Conservation (phyloP, 805 yeast genomes). For the Saccharomyces cerevisiae region DNA sequence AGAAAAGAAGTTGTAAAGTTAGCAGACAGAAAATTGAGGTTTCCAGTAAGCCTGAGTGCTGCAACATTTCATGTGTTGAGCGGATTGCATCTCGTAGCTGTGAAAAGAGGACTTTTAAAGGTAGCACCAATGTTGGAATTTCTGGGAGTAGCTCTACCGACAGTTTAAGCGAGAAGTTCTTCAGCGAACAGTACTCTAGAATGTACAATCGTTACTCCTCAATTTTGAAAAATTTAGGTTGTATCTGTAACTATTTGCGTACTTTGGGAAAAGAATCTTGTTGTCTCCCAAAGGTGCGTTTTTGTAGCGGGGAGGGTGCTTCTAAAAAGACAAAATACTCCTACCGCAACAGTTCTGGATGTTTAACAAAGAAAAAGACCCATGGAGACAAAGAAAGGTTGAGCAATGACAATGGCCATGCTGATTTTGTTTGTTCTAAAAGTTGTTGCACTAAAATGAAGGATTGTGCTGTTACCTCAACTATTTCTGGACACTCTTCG, state of each 20-base stretch:
- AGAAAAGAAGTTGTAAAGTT: neutral
- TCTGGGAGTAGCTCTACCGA: neutral
- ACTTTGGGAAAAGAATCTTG: neutral
- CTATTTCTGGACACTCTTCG: neutral
- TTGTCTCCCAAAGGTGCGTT: neutral
- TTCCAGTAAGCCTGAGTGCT: neutral
- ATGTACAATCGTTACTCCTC: neutral
- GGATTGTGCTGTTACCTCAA: neutral
- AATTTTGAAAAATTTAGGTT: neutral
- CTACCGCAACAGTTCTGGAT: neutral
- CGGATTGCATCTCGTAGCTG: neutral
- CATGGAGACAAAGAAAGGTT: no score
- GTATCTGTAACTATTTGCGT: neutral
- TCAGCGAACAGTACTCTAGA: neutral
- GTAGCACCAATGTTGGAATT: neutral
- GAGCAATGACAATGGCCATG: neutral
- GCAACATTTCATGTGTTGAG: neutral
- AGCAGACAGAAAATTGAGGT: neutral
- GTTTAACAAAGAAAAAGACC: neutral
- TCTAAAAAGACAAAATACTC: neutral
- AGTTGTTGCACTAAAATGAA: neutral
- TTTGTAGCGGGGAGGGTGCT: neutral
- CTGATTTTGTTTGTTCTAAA: neutral
- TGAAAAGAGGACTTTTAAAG: no score
- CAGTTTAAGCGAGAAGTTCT: neutral